phyloP scores from a whole-genome alignment of 306 rosid genomes.

The Lablab purpureus region DNA sequence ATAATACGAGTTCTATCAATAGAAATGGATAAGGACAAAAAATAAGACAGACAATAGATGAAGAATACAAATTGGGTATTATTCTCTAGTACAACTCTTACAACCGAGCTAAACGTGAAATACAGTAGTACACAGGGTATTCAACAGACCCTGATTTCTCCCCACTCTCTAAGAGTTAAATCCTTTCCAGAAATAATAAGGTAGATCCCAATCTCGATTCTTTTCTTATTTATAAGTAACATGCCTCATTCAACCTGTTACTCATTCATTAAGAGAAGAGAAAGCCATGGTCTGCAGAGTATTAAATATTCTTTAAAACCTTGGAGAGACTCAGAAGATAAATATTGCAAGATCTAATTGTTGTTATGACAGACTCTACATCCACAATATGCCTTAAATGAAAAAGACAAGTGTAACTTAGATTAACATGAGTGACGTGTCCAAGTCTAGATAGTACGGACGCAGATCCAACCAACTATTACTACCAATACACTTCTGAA shows the following conservation, averaged over 20 bases:
- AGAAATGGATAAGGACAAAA: neutral
- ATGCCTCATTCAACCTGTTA: neutral
- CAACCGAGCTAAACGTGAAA: neutral
- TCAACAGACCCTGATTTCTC: neutral
- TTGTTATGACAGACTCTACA: slow-evolving; percentile 7
- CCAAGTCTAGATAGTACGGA: slow-evolving; percentile 4
- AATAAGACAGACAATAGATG: neutral
- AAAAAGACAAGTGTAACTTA: neutral
- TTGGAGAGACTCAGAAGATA: neutral
- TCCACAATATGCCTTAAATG: slow-evolving; percentile 6
- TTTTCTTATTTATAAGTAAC: neutral
- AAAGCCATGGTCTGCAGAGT: neutral
- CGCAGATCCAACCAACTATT: slow-evolving; percentile 12
- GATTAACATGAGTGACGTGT: slow-evolving; percentile 4
- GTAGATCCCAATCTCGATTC: neutral
- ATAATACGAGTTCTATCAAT: neutral
- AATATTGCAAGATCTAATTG: slow-evolving; percentile 2
- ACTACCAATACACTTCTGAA: neutral
- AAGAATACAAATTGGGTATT: neutral
- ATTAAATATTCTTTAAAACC: slow-evolving; percentile 10
- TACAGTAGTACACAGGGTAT: neutral
- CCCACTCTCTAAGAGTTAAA: neutral
- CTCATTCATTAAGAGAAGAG: neutral
- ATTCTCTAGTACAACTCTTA: neutral
- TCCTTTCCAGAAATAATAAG: neutral